Base-by-base conservation (phyloP, 805 yeast genomes). In the Spathaspora girioi region DNA sequence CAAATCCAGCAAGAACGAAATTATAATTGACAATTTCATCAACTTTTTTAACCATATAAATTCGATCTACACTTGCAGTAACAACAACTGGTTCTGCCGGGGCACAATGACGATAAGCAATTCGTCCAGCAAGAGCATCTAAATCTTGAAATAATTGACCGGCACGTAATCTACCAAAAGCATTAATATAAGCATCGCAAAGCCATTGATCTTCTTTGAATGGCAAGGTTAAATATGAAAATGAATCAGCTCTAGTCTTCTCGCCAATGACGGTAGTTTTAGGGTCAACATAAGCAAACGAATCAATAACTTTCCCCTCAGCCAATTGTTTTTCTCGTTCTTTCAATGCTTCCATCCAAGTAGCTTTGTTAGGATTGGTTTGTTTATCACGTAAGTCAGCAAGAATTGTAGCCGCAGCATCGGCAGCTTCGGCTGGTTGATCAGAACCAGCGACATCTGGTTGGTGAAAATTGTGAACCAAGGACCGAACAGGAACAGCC, bases 41-140 rank as follows among this genome's bases (percentile, higher is more conserved):
- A 41, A 91, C 81, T 59, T 90, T 84, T 67, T 87, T 87, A 53
- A 90, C 82, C 82, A 92, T 84, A 65, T 88, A 87, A 57, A 92
- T 89, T 56, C 97, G 76, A 70, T 93, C 97, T 26, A 92, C 97
- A 26, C 94, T 84, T 1, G 97, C 97, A 9, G 98, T 92, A 43
- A 92, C 98, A 65, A 92, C 87, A 68, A 91, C 90, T 10, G 98
- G 97, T 64, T 88, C 91, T 0, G 97, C 96, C 0, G 98, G 98
- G n/a, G 87, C 78, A 69, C 96, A 89, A 66, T 92, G 97, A 62
- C 88, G 80, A 67, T 91, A 88, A 19, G 97, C 96, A 60, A 92
- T 91, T 63, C 93, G 83, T 35, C 97, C 98, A 2, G 97, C 97
- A 54, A 92, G 74, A 5, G 97, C 92, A 64, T 92, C 98, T 61